Evolutionary conservation across 1,284 basidiomycete species (phyloP).

Genomic region (Exobasidium cylindrosporum): DNA sequence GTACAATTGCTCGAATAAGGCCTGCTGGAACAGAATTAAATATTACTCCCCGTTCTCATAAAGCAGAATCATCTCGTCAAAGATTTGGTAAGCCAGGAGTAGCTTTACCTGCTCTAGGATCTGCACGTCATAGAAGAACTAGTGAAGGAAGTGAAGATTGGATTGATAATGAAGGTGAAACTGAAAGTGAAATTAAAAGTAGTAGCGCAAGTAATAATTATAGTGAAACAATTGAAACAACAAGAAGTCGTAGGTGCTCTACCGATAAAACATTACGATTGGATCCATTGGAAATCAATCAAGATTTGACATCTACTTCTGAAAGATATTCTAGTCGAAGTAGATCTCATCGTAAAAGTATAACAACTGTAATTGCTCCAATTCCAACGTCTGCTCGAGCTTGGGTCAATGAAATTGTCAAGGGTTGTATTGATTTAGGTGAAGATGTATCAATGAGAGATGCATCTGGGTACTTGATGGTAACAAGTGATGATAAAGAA

Average conservation of each 20-base stretch:
- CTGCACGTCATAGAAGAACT: background rate
- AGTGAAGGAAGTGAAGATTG: conserved; percentile 14
- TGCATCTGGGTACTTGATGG: background rate
- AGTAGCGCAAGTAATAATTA: background rate
- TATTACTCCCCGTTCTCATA: background rate
- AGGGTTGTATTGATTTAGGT: background rate
- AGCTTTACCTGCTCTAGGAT: background rate
- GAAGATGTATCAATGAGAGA: conserved; percentile 10
- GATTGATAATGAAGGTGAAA: background rate
- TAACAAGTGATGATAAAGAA: conserved; percentile 4
- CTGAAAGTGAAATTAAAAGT: background rate
- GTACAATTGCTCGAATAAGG: background rate
- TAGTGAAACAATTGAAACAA: background rate
- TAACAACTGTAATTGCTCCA: background rate
- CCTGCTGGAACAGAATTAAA: background rate
- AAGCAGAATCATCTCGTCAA: background rate
- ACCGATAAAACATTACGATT: background rate
- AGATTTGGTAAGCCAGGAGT: background rate
- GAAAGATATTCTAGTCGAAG: background rate
- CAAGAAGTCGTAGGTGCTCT: background rate
- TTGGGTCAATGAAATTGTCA: background rate
- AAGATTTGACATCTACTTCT: background rate
- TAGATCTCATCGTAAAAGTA: background rate
- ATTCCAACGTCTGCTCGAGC: conserved; percentile 1
- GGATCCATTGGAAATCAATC: background rate